Evolutionary conservation across 108 stramenopile genomes (phyloP), one percentile per base, ranked within the genome.

Genomic region (Skeletonema potamos): DNA sequence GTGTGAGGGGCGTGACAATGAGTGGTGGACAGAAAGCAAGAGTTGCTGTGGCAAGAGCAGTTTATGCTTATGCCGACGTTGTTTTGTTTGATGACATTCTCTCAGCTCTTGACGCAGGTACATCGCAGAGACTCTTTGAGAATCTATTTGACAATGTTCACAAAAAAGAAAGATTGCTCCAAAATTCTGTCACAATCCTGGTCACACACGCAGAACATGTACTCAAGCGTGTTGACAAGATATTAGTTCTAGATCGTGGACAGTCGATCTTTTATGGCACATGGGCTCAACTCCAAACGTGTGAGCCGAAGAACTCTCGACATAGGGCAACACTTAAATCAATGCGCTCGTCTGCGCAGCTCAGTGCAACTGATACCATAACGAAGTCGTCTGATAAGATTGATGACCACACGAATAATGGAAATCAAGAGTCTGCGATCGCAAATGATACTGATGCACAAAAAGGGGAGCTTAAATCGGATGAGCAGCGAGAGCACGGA

Each of bases 161-260:
- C 0, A 37, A 30, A 3, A 33, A 57, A 9, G 29, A 76, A 28
- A 77, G 79, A 8, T 51, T 92, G 9, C 77, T 92, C 24, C 46
- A 60, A 8, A 69, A 85, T 9, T 54, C 86, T 29, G 94, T 88
- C 0, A 82, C 90, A 18, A 68, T 96, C 5, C 65, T 98, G 32
- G 96, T 96, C 9, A 98, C 97, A 1, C 95, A 97, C 82, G 93
- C 94, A 1, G 75, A 89, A 2, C 92, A 96, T 62, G 86, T 94
- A 61, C 48, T 95, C 17, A 80, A 74, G 9, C 58, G 78, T 13
- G 92, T 92, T 6, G 93, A 96, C 70, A 58, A 79, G 36, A 83
- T 97, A 27, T 18, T 94, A 6, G 54, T 96, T 0, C 66, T 96
- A 39, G 86, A 84, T 4, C 74, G 87, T 27, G 95, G 92, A 2